Conservation (phyloP, 768 basidiomycete genomes). For the Piloderma croceum region DNA sequence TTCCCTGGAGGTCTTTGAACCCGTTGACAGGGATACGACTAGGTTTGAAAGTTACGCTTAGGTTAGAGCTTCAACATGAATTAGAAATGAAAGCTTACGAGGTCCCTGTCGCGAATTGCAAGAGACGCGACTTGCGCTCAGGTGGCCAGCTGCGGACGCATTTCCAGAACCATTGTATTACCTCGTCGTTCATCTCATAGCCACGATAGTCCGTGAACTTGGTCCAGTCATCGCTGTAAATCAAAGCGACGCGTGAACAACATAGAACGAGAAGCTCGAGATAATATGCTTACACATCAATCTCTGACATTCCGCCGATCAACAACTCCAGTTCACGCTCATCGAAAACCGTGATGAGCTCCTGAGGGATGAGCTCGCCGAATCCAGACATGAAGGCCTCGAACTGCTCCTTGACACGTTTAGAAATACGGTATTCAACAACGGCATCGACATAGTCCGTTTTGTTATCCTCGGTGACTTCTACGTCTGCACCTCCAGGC, state of each 20-base stretch:
- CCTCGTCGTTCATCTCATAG: conserved; percentile 90
- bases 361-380: conserved; percentile 97
- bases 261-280: not conserved
- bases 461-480: conserved; percentile 97
- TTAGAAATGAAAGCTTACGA: too few species aligned
- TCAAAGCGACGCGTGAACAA: conserved; percentile 6
- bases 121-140: conserved; percentile 91
- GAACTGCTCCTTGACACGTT: conserved; percentile 97
- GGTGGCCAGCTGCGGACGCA: conserved; percentile 96
- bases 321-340: conserved; percentile 95
- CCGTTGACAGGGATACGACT: conserved; percentile 96
- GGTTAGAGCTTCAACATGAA: too few species aligned
- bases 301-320: conserved; percentile 99
- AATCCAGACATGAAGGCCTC: conserved; percentile 99
- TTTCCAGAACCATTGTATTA: conserved; percentile 99
- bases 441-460: conserved; percentile 94
- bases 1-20: conserved; percentile 97
- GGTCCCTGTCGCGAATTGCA: conserved; percentile 97
- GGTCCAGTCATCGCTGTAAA: conserved; percentile 85
- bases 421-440: conserved; percentile 95
- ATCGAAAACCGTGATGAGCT: conserved; percentile 96
- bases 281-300: conserved; percentile 77
- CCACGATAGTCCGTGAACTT: conserved; percentile 99
- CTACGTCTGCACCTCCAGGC: conserved; percentile 76
- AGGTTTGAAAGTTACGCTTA: too few species aligned